Evolutionary conservation across 2,329 filamentous ascomycete genomes (phyloP), one percentile per base, ranked within the genome.

Genomic region (Monosporascus cannonballus): DNA sequence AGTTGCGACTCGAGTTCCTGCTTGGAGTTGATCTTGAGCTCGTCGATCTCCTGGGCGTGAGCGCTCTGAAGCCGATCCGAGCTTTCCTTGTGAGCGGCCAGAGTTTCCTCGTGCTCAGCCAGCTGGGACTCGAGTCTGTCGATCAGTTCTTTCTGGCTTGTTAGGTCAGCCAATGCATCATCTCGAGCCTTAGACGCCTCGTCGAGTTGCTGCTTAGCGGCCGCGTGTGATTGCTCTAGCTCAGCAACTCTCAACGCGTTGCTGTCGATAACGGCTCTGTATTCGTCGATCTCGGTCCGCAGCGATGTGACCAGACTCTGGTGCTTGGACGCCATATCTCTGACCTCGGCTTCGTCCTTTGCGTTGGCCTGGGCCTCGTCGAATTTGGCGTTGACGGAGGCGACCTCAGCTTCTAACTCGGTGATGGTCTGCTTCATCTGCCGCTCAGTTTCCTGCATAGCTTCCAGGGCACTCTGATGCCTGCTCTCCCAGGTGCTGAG

Each of bases 231-330:
- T 57, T 85, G 73, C 69, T 96, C 90, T 15, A 96, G 77, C 58
- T 88, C 81, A 3, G 84, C 77, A 30, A 96, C 84, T 61, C 85
- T 89, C 39, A 79, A 67, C 14, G 84, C 76, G 61, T 92, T 89
- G 59, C 75, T 78, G 57, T 80, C 79, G 61, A 95, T 86, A 38
- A 88, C 81, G 3, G 79, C 73, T 71, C 89, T 92, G 72, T 96
- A 91, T 65, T 90, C 85, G 49, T 92, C 84, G 50, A 96, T 86
- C 66, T 96, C 86, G 54, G 73, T 78, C 56, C 88, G 87, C 42
- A 96, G 71, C 45, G 76, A 76, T 37, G 76, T 73, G 36, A 89
- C 73, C 47, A 85, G 72, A 37, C 80, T 76, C 53, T 85, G 73
- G 55, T 89, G 83, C 64, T 80, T 78, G 41, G 69, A 69, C 37